Conservation (phyloP, 768 basidiomycete genomes). For the Leucogyrophana mollusca region DNA sequence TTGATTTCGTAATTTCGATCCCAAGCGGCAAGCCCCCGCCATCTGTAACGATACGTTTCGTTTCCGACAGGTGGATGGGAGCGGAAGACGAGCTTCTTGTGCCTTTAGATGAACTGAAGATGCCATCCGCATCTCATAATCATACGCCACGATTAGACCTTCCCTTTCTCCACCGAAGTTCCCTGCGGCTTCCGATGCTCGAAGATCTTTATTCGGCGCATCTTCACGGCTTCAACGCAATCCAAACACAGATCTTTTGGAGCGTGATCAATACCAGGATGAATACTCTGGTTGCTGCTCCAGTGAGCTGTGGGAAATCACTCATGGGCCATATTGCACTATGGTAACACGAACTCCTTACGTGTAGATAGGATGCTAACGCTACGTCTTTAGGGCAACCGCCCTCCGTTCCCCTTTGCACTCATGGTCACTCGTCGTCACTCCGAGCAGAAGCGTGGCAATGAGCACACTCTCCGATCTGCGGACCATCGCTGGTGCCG, state of each 20-base stretch:
- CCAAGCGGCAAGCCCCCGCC: constrained; percentile 55
- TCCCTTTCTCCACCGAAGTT: constrained; percentile 66
- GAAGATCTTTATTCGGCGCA: constrained; percentile 44
- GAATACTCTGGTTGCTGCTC: constrained; percentile 76
- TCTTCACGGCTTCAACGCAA: constrained; percentile 67
- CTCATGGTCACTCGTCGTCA: constrained; percentile 63
- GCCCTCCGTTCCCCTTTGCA: constrained; percentile 37
- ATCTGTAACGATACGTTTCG: constrained; percentile 69
- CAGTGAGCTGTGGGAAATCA: constrained; percentile 81
- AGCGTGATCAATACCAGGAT: constrained; percentile 61
- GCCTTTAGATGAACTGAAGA: constrained; percentile 63
- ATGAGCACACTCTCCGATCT: constrained; percentile 57
- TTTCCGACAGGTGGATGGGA: constrained; percentile 93
- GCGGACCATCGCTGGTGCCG: constrained; percentile 33
- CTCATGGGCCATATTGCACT: constrained; percentile 64
- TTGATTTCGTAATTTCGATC: constrained; percentile 83
- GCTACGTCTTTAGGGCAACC: constrained; percentile 48
- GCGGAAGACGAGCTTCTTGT: constrained; percentile 75
- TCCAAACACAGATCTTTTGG: constrained; percentile 93
- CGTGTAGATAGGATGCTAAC: constrained; percentile 12
- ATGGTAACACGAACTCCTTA: constrained; percentile 53
- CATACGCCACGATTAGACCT: constrained; percentile 68
- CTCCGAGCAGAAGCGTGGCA: constrained; percentile 57
- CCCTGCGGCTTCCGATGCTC: constrained; percentile 44
- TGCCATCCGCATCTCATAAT: constrained; percentile 62